These are phyloP conservation scores for Luffa aegyptiaca DNA, from an alignment of 306 rosid genomes.

Conservation along the genomic window DNA sequence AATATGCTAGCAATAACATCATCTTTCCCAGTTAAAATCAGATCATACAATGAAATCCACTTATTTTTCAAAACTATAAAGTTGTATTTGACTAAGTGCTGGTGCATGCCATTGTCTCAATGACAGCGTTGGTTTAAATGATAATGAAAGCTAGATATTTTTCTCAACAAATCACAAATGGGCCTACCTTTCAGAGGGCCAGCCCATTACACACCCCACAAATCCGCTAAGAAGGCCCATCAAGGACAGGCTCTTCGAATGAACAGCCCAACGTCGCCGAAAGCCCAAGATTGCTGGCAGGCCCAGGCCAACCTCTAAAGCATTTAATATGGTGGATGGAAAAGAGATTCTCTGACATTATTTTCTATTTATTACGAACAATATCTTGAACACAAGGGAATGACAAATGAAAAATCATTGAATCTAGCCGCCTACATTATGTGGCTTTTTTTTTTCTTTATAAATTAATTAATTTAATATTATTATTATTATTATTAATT, in stretches of 20 bases:
- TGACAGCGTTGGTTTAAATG: neutral
- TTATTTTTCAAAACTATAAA: neutral
- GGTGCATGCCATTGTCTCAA: neutral
- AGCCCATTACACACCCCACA: neutral
- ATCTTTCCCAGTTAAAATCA: neutral
- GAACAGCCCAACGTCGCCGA: neutral
- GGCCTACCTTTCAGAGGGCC: neutral
- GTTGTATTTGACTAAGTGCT: neutral
- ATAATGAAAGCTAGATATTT: neutral
- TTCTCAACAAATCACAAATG: neutral
- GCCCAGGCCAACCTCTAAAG: neutral
- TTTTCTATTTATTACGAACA: neutral
- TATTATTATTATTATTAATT: too few relatives aligned
- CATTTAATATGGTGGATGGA: neutral
- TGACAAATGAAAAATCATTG: too few relatives aligned
- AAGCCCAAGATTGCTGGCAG: neutral
- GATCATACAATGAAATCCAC: neutral
- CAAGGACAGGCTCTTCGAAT: neutral
- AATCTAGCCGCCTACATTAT: too few relatives aligned
- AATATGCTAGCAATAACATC: neutral
- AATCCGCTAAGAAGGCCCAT: neutral
- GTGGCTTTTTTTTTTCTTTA: too few relatives aligned
- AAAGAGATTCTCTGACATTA: too few relatives aligned
- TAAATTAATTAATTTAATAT: too few relatives aligned
- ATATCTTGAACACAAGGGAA: neutral